These are phyloP conservation scores for Tuber calosporum DNA, from an alignment of 495 filamentous ascomycete genomes.

Conservation along the genomic window DNA sequence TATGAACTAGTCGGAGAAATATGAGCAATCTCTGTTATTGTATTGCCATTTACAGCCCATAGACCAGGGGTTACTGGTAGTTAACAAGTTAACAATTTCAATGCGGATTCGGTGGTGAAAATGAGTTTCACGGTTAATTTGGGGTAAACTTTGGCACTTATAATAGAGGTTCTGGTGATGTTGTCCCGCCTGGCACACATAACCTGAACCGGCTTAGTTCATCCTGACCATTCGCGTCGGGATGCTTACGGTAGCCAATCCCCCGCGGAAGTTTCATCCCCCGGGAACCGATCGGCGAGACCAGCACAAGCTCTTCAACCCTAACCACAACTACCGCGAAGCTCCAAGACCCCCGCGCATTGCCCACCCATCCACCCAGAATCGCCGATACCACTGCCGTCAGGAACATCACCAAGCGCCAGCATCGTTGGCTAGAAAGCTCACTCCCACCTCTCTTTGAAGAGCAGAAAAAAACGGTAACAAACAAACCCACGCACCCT, in stretches of 20 bases:
- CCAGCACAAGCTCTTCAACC: neutral
- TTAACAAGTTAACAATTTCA: no score
- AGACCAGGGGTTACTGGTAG: no score
- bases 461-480: neutral
- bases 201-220: neutral
- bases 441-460: neutral
- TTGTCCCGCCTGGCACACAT: neutral
- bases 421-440: neutral
- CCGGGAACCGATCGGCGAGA: neutral
- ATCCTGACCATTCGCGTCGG: neutral
- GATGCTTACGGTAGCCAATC: neutral
- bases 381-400: neutral
- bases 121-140: neutral
- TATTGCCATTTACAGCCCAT: no score
- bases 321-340: neutral
- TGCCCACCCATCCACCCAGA: neutral
- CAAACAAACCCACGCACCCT: neutral
- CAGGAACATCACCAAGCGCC: neutral
- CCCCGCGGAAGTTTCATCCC: neutral
- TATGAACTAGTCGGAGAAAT: no score
- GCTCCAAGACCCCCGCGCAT: neutral
- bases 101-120: no score
- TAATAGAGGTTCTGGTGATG: neutral
- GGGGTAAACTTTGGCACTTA: neutral
- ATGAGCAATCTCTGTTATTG: no score